Evolutionary conservation across 2,329 filamentous ascomycete species (phyloP), one percentile per base, ranked within the genome.

Genomic region (Tolypocladium album): DNA sequence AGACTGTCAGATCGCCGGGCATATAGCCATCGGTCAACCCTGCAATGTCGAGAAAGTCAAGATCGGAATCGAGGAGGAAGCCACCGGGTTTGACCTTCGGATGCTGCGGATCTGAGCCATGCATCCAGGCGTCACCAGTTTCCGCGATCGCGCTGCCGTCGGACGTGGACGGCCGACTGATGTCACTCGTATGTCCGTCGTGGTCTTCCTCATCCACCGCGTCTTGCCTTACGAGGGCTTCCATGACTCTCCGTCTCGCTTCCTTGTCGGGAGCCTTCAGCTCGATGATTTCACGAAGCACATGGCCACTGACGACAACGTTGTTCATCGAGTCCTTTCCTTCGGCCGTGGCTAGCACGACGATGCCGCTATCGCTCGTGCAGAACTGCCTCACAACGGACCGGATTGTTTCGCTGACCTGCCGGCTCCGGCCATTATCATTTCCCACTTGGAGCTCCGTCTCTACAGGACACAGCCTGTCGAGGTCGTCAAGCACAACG

Each of bases 21-120:
- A 97, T 97, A 71, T 97, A 99, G 0, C 94, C 94, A 70, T 99
- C 94, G 0, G 93, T 97, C 66, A 93, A 88, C 1, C 94, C 92
- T 22, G 95, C 92, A 60, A 99, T 82, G 64, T 97, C 93, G 11
- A 97, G 83, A 61, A 97, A 90, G 71, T 99, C 94, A 12, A 99
- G 83, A 56, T 88, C 83, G 0, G 84, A 76, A 61, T 92, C 88
- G 7, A 96, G 77, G 1, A 87, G 75, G 67, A 96, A 94, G 0
- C 88, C 88, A 58, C 83, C 82, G 4, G 76, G 72, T 56, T 71
- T 74, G 17, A 68, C 58, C 13, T 67, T 68, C 1, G 67, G 59
- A 6, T 66, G 64, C 17, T 74, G 72, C 53, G 82, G 79, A 63
- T 85, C 87, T 5, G 82, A 81, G 11, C 85, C 88, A 63, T 91